A percentile compares a stretch with the other conserved stretches of the same genome.
These are phyloP conservation scores for Podila horticola DNA, from an alignment of 192 early-diverging fungal species.

Conservation along the genomic window DNA sequence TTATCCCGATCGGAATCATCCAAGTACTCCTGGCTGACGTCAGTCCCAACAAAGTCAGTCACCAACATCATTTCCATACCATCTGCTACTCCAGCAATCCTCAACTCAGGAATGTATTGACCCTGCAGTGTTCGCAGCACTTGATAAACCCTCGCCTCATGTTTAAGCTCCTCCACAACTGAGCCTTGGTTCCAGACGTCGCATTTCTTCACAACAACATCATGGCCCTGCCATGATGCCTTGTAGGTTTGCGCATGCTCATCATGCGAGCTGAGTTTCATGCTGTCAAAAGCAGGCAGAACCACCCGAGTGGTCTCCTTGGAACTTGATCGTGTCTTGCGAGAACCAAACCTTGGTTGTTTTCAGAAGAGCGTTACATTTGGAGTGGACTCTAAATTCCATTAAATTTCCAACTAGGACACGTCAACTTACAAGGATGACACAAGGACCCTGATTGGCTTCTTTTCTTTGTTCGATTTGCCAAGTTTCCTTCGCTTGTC, in stretches of 20 bases:
- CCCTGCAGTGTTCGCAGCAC: slow-evolving; percentile 23
- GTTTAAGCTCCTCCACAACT: slow-evolving; percentile 20
- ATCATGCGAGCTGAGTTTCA: slow-evolving; percentile 12
- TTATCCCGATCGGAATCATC: background rate
- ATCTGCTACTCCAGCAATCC: slow-evolving; percentile 14
- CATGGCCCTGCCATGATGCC: slow-evolving; percentile 9
- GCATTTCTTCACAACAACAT: slow-evolving; percentile 27
- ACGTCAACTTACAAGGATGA: background rate
- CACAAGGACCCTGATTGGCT: background rate
- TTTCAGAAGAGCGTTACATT: background rate
- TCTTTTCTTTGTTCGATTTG: too few relatives aligned
- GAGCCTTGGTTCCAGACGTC: slow-evolving; percentile 15
- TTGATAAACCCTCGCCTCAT: slow-evolving; percentile 37
- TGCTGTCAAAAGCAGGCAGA: slow-evolving; percentile 1
- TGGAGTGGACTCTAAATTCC: background rate
- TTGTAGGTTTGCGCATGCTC: slow-evolving; percentile 12
- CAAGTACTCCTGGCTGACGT: slow-evolving; percentile 11
- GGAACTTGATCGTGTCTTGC: background rate
- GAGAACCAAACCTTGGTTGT: background rate
- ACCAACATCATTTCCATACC: slow-evolving; percentile 21
- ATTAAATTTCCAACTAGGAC: background rate
- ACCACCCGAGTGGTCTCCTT: background rate
- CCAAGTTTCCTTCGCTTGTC: too few relatives aligned
- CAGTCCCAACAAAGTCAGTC: slow-evolving; percentile 1
- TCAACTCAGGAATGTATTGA: slow-evolving; percentile 6